Evolutionary conservation across 495 filamentous ascomycete genomes (phyloP).

Genomic region (Aspergillus affinis): DNA sequence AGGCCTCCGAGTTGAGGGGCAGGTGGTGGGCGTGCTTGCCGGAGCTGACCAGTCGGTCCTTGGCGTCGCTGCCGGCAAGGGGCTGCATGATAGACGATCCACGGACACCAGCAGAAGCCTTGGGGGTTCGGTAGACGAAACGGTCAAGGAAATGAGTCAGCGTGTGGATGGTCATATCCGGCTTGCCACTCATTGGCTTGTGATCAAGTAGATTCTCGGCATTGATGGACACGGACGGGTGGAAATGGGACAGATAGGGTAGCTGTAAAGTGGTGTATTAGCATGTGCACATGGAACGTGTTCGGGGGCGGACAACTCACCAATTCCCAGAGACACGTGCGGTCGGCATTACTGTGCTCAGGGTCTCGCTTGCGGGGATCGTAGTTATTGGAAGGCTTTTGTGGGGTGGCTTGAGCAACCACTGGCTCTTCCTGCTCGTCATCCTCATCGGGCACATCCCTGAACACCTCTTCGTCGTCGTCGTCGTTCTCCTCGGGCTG

Average conservation of each 20-base stretch:
- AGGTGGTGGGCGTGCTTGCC: conserved; percentile 43
- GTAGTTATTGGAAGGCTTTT: conserved; percentile 51
- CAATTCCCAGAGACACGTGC: conserved; percentile 90
- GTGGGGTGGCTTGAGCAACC: conserved; percentile 16
- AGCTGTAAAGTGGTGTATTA: conserved; percentile 36
- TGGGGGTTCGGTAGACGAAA: conserved; percentile 92
- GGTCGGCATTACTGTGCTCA: conserved; percentile 84
- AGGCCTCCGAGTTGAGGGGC: conserved; percentile 80
- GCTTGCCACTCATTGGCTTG: conserved; percentile 74
- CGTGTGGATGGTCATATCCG: conserved; percentile 82
- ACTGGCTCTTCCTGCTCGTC: conserved; percentile 34
- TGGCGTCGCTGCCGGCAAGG: conserved; percentile 62
- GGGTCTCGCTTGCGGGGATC: conserved; percentile 90
- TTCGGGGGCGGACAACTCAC: conserved; percentile 38
- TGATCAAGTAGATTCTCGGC: conserved; percentile 66
- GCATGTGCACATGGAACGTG: conserved; percentile 4
- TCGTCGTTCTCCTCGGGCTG: conserved; percentile 65
- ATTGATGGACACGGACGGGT: conserved; percentile 92
- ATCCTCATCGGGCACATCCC: conserved; percentile 62
- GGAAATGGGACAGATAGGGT: conserved; percentile 80
- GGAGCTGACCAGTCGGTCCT: conserved; percentile 64
- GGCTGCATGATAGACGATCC: conserved; percentile 97
- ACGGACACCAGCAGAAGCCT: conserved; percentile 58
- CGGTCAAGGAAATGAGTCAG: conserved; percentile 94
- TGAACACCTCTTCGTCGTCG: conserved; percentile 73